A percentile compares a stretch with the other conserved stretches of the same genome.
Evolutionary conservation across 129 eudicot genomes (phyloP).

Genomic region (Chrysanthemum lavandulifolium): DNA sequence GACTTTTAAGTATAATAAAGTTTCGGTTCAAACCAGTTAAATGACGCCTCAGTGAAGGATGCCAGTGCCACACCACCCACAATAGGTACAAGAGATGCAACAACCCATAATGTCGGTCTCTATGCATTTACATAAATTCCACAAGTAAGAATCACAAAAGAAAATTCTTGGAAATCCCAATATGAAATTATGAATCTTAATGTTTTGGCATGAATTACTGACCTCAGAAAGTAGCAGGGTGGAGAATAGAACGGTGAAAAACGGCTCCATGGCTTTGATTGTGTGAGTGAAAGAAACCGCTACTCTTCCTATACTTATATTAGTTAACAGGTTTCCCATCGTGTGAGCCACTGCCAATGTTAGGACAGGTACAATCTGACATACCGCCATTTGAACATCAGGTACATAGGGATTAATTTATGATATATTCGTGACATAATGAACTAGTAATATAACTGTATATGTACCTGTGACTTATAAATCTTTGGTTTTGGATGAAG

Average conservation of each 20-base stretch:
- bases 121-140: constrained; percentile 26
- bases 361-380: constrained; percentile 61
- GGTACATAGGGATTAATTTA: not conserved
- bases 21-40: constrained; percentile 62
- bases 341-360: constrained; percentile 65
- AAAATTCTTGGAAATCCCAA: not conserved
- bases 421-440: not conserved
- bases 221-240: constrained; percentile 78
- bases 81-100: constrained; percentile 79
- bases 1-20: not conserved
- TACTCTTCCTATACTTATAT: constrained; percentile 85
- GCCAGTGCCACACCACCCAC: constrained; percentile 96
- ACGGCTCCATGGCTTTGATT: constrained; percentile 97
- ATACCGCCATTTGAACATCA: constrained; percentile 8
- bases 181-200: constrained; percentile 11
- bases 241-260: constrained; percentile 81
- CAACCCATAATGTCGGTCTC: constrained; percentile 77
- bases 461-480: constrained; percentile 64
- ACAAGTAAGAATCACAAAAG: constrained; percentile 8
- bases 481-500: constrained; percentile 77
- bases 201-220: not conserved
- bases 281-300: constrained; percentile 97
- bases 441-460: not conserved
- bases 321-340: constrained; percentile 85
- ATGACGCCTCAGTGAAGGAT: constrained; percentile 83